Base-by-base conservation (phyloP, 1,284 basidiomycete genomes). In the Ceratobasidium sp. region DNA sequence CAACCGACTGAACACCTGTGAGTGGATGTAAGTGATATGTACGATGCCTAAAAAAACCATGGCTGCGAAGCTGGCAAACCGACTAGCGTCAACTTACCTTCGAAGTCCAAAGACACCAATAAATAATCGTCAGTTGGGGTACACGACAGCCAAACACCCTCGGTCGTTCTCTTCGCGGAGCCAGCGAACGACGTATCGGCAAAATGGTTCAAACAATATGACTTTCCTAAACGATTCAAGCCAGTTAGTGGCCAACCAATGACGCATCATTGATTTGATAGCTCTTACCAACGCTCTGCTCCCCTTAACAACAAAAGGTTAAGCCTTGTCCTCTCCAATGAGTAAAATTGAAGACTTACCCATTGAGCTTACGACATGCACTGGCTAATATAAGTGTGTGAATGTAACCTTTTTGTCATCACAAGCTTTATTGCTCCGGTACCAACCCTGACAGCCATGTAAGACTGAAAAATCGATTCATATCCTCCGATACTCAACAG, bases 291-390 rank as follows among this genome's bases (percentile, higher is more conserved):
- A 73, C 72, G 35, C 71, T 68, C 45, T 73, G 85, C 73, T 88
- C 88, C 0, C 86, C 86, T 0, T 0, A 84, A 85, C 73, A 86
- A 85, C 73, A 86, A 78, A 80, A 50, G 25, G 29, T 8, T 47
- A 8, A 47, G n/a, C 43, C 43, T 47, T 22, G 6, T 13, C 12
- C 7, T 47, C n/a, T 47, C 20, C 12, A 47, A n/a, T n/a, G n/a
- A n/a, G n/a, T 12, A 10, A 6, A 38, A n/a, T 20, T 12, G 43
- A 25, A 5, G 10, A 72, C 78, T 58, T 70, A 76, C 86, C 87
- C 87, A 88, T 87, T 0, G 87, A 88, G 0, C 86, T 86, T 0
- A 88, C 85, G 0, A 88, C 86, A 71, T 81, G 83, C 8, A 88
- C 86, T 0, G 85, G 85, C 86, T 87, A 69, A 31, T n/a, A n/a